Conservation (phyloP, 2,329 filamentous ascomycete species). For the Beauveria asiatica region DNA sequence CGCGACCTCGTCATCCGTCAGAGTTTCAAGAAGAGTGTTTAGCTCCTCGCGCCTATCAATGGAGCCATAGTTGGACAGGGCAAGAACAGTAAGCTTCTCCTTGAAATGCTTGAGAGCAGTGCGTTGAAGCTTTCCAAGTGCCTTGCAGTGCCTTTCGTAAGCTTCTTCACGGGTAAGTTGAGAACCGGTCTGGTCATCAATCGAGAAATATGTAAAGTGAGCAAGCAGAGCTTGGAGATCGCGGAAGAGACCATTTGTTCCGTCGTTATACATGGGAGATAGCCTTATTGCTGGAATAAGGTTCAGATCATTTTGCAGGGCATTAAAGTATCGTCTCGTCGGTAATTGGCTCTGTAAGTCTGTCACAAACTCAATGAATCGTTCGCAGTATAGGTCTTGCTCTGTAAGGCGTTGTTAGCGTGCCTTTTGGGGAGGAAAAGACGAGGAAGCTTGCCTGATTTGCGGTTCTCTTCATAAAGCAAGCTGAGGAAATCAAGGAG, state of each 20-base stretch:
- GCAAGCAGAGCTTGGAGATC: conserved; percentile 73
- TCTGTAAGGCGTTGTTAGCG: conserved; percentile 38
- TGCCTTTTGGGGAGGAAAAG: too few species aligned
- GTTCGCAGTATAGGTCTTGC: conserved; percentile 74
- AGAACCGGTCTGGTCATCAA: conserved; percentile 81
- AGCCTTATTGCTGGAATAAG: conserved; percentile 67
- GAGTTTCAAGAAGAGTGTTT: conserved; percentile 59
- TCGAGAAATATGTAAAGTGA: conserved; percentile 81
- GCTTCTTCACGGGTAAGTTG: conserved; percentile 65
- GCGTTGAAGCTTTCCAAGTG: conserved; percentile 71
- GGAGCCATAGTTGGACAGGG: conserved; percentile 84
- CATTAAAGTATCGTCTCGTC: conserved; percentile 87
- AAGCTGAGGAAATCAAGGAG: conserved; percentile 72
- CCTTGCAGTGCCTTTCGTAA: conserved; percentile 70
- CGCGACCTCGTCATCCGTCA: conserved; percentile 67
- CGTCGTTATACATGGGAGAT: conserved; percentile 68
- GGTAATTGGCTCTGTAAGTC: conserved; percentile 91
- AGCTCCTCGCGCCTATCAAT: conserved; percentile 76
- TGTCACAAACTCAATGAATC: conserved; percentile 83
- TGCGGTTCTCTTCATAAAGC: conserved; percentile 49
- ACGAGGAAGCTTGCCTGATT: neutral
- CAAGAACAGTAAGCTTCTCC: conserved; percentile 82
- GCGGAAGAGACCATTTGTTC: conserved; percentile 67
- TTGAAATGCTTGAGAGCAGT: conserved; percentile 74
- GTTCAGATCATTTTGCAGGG: conserved; percentile 78